Percentiles rank a stretch among this genome's conserved stretches.
Conservation (phyloP, 2,329 filamentous ascomycete species). For the Aspergillus versicolor region DNA sequence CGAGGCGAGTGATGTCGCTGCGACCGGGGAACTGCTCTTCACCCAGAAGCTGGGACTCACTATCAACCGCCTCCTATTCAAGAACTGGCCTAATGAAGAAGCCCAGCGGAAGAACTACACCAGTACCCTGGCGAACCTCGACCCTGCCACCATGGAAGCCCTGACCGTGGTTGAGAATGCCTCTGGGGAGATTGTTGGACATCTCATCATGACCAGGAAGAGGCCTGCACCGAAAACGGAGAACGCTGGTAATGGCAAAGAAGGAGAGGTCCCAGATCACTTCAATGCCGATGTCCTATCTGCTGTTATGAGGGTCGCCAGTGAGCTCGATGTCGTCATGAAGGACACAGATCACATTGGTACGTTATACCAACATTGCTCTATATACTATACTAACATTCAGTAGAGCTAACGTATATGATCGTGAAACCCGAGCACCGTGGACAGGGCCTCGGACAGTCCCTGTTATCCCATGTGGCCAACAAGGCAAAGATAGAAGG, state of each 20-base stretch:
- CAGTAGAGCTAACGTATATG: conserved; percentile 6
- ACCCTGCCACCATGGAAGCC: background rate
- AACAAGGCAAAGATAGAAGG: background rate
- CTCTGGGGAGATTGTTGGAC: conserved; percentile 1
- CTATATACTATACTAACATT: background rate
- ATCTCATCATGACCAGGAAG: background rate
- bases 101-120: conserved; percentile 12
- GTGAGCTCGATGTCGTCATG: background rate
- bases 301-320: background rate
- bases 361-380: background rate
- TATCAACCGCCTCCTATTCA: conserved; percentile 11
- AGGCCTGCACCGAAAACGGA: background rate
- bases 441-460: conserved; percentile 1
- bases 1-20: background rate
- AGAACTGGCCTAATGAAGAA: conserved; percentile 16
- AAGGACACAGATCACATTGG: conserved; percentile 5
- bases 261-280: background rate
- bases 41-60: conserved; percentile 8
- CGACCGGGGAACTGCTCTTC: conserved; percentile 5
- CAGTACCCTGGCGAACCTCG: background rate
- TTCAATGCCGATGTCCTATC: background rate
- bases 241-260: background rate
- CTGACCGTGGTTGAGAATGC: conserved; percentile 2
- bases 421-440: background rate
- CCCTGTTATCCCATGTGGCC: background rate